Evolutionary conservation across 306 rosid genomes (phyloP).

Genomic region (Vigna unguiculata): DNA sequence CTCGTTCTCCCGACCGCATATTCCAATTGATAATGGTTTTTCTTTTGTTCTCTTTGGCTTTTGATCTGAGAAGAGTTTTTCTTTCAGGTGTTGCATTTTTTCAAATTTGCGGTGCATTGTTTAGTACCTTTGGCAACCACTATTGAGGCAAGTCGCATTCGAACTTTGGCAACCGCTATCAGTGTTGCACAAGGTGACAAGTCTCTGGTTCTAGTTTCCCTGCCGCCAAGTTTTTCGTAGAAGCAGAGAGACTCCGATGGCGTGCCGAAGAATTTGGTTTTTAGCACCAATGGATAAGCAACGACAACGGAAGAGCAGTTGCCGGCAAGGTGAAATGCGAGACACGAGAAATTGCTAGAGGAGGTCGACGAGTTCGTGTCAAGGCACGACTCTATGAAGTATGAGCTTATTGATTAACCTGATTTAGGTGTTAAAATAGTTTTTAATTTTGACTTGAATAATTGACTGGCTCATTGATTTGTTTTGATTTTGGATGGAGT

Average conservation of each 20-base stretch:
- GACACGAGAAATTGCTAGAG: constrained; percentile 75
- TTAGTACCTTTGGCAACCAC: too few species aligned
- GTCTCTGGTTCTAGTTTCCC: constrained; percentile 34
- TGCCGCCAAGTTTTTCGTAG: constrained; percentile 48
- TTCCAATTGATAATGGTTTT: too few species aligned
- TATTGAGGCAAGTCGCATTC: constrained; percentile 69
- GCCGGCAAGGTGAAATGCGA: constrained; percentile 53
- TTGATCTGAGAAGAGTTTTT: too few species aligned
- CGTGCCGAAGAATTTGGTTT: constrained; percentile 49
- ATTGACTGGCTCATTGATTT: background rate
- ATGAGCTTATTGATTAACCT: constrained; percentile 88
- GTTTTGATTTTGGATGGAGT: background rate
- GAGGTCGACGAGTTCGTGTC: constrained; percentile 71
- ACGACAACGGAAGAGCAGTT: constrained; percentile 36
- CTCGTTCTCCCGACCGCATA: too few species aligned
- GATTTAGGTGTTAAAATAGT: constrained; percentile 65
- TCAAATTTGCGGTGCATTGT: too few species aligned
- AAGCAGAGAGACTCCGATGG: constrained; percentile 82
- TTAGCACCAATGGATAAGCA: constrained; percentile 46
- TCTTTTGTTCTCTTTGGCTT: too few species aligned
- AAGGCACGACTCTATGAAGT: constrained; percentile 82
- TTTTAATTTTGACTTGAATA: background rate
- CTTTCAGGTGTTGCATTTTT: too few species aligned
- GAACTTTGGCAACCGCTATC: constrained; percentile 42
- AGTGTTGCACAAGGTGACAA: constrained; percentile 48